Base-by-base conservation (phyloP, 345 rosid genomes). In the Murraya koenigii region DNA sequence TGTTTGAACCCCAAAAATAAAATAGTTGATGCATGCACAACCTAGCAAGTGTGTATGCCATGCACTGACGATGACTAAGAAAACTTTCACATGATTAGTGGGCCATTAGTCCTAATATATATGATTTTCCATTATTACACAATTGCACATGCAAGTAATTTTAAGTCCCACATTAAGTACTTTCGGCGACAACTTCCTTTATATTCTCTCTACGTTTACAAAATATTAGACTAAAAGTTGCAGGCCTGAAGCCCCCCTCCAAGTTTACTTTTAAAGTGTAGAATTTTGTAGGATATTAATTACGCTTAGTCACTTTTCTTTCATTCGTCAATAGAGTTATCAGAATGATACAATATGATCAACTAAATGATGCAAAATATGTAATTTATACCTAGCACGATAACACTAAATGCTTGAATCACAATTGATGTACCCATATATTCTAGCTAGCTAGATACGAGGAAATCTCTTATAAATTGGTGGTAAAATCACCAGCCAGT, bases 21-120 rank as follows among this genome's bases (percentile, higher is more conserved):
- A 44, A 44, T 25, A 41, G 47, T 74, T 26, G 44, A 65, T 80
- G 72, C 77, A 76, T 75, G 69, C 66, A 61, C 44, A 33, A 62
- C 15, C 70, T 20, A 32, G 33, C 70, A 61, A 6, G 9, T 75
- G 47, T 11, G 11, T 6, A 66, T 54, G 75, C 69, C 77, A 77
- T 72, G 80, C 74, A 80, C 55, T 66, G 61, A 61, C 36, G 76
- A 76, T 13, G 78, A 47, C 36, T 59, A 73, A 25, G 76, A 60
- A 44, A 41, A 54, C 25, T 54, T 58, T 28, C 66, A 28, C 38
- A 52, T 22, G 47, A 64, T 47, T 79, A 68, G 68, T 65, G 59
- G 72, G 75, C 23, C 69, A 62, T 47, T 63, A 36, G 52, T 22
- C 56, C 68, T 35, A 28, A 52, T 20, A 14, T 36, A 35, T 33